Evolutionary conservation across 1,284 basidiomycete species (phyloP).

Genomic region (Ustilago nuda): DNA sequence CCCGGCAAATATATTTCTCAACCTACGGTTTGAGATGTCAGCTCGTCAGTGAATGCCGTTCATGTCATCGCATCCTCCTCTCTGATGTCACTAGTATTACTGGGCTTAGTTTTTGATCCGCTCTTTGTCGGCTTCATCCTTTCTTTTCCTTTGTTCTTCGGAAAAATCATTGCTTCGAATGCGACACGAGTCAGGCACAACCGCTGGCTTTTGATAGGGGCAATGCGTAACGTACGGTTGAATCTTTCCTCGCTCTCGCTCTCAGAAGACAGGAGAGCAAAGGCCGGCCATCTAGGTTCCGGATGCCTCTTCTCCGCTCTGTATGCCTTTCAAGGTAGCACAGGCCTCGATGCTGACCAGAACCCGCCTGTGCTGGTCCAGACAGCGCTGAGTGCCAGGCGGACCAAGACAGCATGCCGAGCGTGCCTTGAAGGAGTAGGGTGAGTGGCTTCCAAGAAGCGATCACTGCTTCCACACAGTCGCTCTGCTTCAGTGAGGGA

Average conservation of each 20-base stretch:
- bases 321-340: neutral
- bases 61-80: neutral
- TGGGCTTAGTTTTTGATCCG: neutral
- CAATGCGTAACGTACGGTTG: neutral
- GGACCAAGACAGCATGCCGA: neutral
- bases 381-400: neutral
- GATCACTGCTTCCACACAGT: neutral
- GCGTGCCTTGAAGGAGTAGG: neutral
- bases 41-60: too few species aligned
- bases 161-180: neutral
- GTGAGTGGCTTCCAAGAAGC: slow-evolving; percentile 8
- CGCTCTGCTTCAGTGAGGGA: neutral
- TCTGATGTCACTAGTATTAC: neutral
- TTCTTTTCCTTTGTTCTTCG: neutral
- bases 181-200: neutral
- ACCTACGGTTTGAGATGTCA: slow-evolving; percentile 19
- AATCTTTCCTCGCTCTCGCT: neutral
- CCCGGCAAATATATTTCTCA: slow-evolving; percentile 17
- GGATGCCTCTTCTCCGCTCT: slow-evolving; percentile 7
- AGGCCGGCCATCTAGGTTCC: neutral
- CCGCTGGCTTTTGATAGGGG: neutral
- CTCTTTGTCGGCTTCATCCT: neutral
- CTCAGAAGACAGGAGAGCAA: neutral
- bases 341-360: neutral
- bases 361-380: neutral